Evolutionary conservation across 225 moss, liverwort and hornwort genomes (phyloP).

Genomic region (Pseudisothecium myosuroides): DNA sequence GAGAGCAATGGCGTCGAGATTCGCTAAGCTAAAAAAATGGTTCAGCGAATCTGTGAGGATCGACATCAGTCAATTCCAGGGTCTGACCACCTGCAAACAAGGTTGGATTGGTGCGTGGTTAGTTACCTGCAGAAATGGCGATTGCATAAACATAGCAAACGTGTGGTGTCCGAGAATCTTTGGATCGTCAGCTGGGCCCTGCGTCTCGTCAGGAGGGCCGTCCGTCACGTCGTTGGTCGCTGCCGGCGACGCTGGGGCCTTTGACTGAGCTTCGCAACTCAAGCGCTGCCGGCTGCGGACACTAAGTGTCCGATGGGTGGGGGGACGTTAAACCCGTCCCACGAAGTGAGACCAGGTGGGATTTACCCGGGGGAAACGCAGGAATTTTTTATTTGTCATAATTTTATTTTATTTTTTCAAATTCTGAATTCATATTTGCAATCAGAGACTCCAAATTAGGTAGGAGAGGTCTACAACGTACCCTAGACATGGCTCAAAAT

Average conservation of each 20-base stretch:
- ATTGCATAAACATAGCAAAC: neutral
- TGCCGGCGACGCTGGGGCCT: neutral
- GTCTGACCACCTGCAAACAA: neutral
- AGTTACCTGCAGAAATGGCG: neutral
- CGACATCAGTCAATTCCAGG: neutral
- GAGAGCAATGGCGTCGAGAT: neutral
- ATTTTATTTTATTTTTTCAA: too few relatives aligned
- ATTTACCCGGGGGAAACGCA: too few relatives aligned
- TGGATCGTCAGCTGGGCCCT: neutral
- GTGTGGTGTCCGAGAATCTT: neutral
- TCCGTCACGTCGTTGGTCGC: neutral
- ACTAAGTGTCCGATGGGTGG: too few relatives aligned
- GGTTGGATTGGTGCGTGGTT: neutral
- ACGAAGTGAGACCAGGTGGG: too few relatives aligned
- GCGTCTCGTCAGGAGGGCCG: neutral
- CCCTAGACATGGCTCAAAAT: too few relatives aligned
- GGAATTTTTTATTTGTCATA: too few relatives aligned
- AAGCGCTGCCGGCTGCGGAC: too few relatives aligned
- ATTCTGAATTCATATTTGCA: too few relatives aligned
- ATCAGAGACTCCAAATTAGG: too few relatives aligned
- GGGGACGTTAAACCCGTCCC: too few relatives aligned
- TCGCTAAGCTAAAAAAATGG: neutral
- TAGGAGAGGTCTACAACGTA: too few relatives aligned
- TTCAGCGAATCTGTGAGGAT: neutral
- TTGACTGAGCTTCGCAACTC: neutral